A percentile compares a stretch with the other conserved stretches of the same genome.
Conservation (phyloP, 2,329 filamentous ascomycete genomes). For the Byssothecium circinans region DNA sequence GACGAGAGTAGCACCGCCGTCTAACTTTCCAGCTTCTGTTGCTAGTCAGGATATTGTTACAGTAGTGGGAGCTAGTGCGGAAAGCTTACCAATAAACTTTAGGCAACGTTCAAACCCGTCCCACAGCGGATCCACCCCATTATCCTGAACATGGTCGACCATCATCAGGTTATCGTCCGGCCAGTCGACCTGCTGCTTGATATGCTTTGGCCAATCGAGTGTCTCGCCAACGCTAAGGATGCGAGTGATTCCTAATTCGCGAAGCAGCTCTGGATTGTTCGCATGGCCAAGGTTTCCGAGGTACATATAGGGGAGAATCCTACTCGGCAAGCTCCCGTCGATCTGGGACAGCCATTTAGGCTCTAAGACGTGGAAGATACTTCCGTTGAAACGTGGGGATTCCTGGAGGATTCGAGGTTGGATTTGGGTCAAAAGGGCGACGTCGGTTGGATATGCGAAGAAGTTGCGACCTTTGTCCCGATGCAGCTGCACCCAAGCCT, state of each 20-base stretch:
- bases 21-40: constrained; percentile 73
- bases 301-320: constrained; percentile 92
- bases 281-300: constrained; percentile 91
- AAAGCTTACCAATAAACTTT: constrained; percentile 80
- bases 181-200: constrained; percentile 64
- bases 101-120: constrained; percentile 84
- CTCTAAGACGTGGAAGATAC: constrained; percentile 60
- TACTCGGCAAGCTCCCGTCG: constrained; percentile 88
- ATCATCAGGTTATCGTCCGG: constrained; percentile 75
- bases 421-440: constrained; percentile 76
- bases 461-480: constrained; percentile 83
- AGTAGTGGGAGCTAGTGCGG: background rate
- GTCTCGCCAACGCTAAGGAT: constrained; percentile 92
- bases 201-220: constrained; percentile 74
- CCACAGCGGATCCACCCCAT: constrained; percentile 89
- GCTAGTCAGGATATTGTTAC: constrained; percentile 10
- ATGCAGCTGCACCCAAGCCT: constrained; percentile 87
- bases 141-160: constrained; percentile 88
- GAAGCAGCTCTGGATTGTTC: constrained; percentile 85
- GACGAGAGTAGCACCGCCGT: constrained; percentile 83
- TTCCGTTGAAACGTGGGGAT: constrained; percentile 60
- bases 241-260: constrained; percentile 78
- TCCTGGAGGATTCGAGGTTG: constrained; percentile 73
- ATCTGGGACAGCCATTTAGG: constrained; percentile 81
- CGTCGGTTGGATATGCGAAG: constrained; percentile 92